Base-by-base conservation (phyloP, 345 rosid genomes). In the Cardiospermum halicacabum region DNA sequence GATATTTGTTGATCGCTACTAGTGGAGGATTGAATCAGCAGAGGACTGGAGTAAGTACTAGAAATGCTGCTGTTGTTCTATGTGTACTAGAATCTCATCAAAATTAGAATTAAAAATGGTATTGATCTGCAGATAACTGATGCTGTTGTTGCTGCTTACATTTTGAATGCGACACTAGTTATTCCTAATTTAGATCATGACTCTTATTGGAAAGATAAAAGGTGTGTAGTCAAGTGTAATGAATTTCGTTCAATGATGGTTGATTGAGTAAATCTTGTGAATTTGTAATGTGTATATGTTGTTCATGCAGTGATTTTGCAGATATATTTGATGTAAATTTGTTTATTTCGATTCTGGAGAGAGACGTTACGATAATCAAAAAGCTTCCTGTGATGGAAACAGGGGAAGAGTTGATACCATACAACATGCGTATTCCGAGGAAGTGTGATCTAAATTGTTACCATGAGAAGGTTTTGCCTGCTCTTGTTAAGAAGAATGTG, bases 1-100 rank as follows among this genome's bases (percentile, higher is more conserved):
- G 92, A 19, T 93, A 85, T 78, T 57, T 93, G 81, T 58, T 85
- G 75, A 88, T 93, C 11, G 97, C 85, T 16, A 93, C 97, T 9
- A 90, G 97, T 69, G 97, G 98, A 75, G 98, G 98, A 60, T 64
- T 93, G 47, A 93, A 93, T 82, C 97, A 93, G 61, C 97, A 90
- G 69, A 81, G 92, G 74, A 88, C 97, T 56, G 97, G 96, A 83
- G 98, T 90, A 72, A 74, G 89, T 67, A 58, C 37, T 39, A 28
- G 30, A 60, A 47, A 18, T 67, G 39, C 21, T 22, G 30, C 27
- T 26, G n/a, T n/a, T n/a, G n/a, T n/a, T n/a, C n/a, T n/a, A n/a
- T n/a, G n/a, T n/a, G n/a, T n/a, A n/a, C n/a, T n/a, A n/a, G n/a
- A n/a, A n/a, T n/a, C n/a, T n/a, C n/a, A n/a, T n/a, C n/a, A n/a